Evolutionary conservation across 805 yeast species (phyloP).

Genomic region (Kodamaea nitidulidarum): DNA sequence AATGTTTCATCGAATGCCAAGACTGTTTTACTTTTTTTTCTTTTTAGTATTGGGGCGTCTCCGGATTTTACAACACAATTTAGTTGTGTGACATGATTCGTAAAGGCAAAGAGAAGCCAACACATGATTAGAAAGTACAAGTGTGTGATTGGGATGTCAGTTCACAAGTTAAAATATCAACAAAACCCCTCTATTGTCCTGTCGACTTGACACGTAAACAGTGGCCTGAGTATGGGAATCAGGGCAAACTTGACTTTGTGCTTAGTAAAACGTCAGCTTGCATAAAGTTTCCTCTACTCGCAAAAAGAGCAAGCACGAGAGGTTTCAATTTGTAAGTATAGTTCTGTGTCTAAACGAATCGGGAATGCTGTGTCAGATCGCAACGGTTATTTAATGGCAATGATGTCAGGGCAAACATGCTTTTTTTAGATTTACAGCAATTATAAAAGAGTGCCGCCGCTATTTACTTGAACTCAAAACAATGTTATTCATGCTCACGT

Average conservation of each 20-base stretch:
- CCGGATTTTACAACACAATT: no score
- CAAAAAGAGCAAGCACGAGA: background rate
- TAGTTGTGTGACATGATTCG: background rate
- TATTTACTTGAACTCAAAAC: background rate
- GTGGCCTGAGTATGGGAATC: no score
- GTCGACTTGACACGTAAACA: no score
- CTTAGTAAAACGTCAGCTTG: background rate
- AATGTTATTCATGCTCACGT: background rate
- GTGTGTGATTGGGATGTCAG: background rate
- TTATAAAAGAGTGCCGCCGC: background rate
- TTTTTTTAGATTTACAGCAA: background rate
- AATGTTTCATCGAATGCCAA: background rate
- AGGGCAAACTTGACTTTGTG: no score
- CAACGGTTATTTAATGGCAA: background rate
- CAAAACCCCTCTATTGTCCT: no score
- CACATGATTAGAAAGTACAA: background rate
- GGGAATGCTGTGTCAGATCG: background rate
- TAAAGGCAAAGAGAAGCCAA: slow-evolving; percentile 1
- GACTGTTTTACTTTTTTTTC: background rate
- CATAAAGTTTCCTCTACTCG: background rate
- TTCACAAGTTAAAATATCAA: background rate
- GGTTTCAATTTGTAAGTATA: background rate
- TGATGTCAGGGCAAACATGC: background rate
- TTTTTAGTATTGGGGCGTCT: background rate
- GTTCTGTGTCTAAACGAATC: background rate